These are phyloP conservation scores for Suillus variegatus DNA, from an alignment of 768 basidiomycete species.

Conservation along the genomic window DNA sequence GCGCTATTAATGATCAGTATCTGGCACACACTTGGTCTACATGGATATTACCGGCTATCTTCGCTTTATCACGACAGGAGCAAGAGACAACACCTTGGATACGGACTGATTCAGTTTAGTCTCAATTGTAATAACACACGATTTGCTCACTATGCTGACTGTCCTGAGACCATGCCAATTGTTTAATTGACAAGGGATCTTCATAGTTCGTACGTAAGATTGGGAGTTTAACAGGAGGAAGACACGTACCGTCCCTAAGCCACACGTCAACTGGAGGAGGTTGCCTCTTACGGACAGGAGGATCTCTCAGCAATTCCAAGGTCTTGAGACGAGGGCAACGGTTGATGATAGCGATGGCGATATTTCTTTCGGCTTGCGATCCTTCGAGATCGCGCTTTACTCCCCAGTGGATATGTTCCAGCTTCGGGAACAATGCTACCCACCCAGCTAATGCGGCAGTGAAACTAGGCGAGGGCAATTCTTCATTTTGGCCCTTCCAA, in stretches of 20 bases:
- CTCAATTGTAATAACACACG: not conserved
- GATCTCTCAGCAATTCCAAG: not conserved
- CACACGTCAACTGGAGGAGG: slow-evolving; percentile 6
- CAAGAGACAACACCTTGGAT: not conserved
- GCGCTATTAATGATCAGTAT: not conserved
- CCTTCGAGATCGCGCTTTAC: not conserved
- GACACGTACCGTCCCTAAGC: not conserved
- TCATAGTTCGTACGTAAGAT: not conserved
- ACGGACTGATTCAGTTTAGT: not conserved
- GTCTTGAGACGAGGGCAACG: slow-evolving; percentile 7
- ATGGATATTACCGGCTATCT: too few species aligned
- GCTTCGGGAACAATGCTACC: not conserved
- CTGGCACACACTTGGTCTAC: not conserved
- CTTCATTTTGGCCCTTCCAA: slow-evolving; percentile 3
- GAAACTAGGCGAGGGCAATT: not conserved
- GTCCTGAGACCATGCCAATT: slow-evolving; percentile 2
- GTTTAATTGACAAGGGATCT: slow-evolving; percentile 5
- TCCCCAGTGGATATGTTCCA: slow-evolving; percentile 5
- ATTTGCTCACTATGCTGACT: not conserved
- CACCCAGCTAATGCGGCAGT: slow-evolving; percentile 2
- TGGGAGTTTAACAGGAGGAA: not conserved
- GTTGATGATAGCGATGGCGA: not conserved
- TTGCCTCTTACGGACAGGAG: not conserved
- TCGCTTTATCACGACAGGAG: not conserved
- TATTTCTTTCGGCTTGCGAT: slow-evolving; percentile 5